Conservation (phyloP, 192 early-diverging fungal species). For the Phlyctochytrium arcticum region DNA sequence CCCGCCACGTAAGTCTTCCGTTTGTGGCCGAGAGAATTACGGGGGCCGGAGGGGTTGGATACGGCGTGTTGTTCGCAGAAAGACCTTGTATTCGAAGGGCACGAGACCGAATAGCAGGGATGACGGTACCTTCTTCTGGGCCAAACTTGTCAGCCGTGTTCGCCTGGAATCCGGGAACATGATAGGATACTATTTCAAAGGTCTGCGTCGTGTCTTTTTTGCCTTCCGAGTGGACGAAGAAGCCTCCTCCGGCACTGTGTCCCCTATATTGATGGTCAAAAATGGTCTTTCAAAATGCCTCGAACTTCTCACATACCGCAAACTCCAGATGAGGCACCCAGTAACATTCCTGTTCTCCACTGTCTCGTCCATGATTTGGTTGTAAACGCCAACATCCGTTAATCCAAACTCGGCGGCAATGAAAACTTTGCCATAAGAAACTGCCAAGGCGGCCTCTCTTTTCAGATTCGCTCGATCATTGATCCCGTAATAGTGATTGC, state of each 20-base stretch:
- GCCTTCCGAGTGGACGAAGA: slow-evolving; percentile 27
- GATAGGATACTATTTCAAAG: slow-evolving; percentile 20
- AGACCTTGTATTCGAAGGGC: slow-evolving; percentile 11
- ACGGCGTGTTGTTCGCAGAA: neutral
- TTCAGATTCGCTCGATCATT: slow-evolving; percentile 1
- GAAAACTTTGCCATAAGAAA: slow-evolving; percentile 14
- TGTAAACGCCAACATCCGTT: neutral
- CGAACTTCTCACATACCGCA: neutral
- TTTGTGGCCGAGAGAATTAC: slow-evolving; percentile 2
- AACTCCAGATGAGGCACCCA: slow-evolving; percentile 22
- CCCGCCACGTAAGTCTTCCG: slow-evolving; percentile 6
- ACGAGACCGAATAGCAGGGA: slow-evolving; percentile 11
- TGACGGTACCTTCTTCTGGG: slow-evolving; percentile 8
- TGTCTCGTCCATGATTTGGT: slow-evolving; percentile 2
- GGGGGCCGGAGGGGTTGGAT: slow-evolving; percentile 2
- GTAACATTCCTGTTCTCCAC: slow-evolving; percentile 1
- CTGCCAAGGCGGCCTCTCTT: neutral
- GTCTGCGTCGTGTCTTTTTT: neutral
- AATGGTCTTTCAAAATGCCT: neutral
- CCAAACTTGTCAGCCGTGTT: slow-evolving; percentile 14
- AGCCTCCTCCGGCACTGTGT: slow-evolving; percentile 23
- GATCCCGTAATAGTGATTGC: slow-evolving; percentile 17
- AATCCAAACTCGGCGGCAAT: slow-evolving; percentile 23
- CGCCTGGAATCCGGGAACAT: slow-evolving; percentile 26
- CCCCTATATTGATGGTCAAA: neutral